A percentile compares a stretch with the other conserved stretches of the same genome.
phyloP scores from a whole-genome alignment of 169 alveolate genomes.

The Cryptosporidium ubiquitum region DNA sequence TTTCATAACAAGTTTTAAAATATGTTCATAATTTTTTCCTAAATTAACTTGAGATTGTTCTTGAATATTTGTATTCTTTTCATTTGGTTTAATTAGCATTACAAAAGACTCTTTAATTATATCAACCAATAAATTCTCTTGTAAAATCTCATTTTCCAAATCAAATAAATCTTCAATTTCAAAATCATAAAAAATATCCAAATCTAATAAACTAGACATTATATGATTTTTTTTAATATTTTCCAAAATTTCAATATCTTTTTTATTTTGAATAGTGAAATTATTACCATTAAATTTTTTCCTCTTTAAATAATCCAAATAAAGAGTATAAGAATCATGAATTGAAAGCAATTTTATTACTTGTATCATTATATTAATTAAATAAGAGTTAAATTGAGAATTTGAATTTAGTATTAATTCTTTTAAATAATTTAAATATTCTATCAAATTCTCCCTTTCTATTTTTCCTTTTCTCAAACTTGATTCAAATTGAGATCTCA shows the following conservation, averaged over 20 bases:
- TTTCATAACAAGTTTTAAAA: conserved; percentile 69
- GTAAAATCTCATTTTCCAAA: background rate
- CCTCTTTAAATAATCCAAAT: conserved; percentile 5
- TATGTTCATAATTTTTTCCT: conserved; percentile 12
- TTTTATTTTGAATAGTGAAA: no score
- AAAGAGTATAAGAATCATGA: conserved; percentile 16
- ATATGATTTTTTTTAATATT: conserved; percentile 38
- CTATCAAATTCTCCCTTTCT: background rate
- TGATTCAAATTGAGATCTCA: background rate
- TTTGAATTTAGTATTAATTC: background rate
- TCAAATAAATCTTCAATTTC: background rate
- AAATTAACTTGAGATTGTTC: background rate
- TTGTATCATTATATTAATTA: background rate
- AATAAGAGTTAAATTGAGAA: background rate
- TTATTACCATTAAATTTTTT: background rate
- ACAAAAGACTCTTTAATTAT: conserved; percentile 73
- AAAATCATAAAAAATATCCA: conserved; percentile 37
- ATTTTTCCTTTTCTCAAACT: background rate
- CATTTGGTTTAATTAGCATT: background rate
- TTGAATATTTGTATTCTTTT: background rate
- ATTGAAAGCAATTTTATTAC: background rate
- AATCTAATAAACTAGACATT: conserved; percentile 67
- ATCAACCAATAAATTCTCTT: conserved; percentile 18
- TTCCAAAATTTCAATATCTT: background rate
- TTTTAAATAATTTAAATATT: background rate